phyloP scores from a whole-genome alignment of 495 filamentous ascomycete species.

The Tuber microsphaerosporum region DNA sequence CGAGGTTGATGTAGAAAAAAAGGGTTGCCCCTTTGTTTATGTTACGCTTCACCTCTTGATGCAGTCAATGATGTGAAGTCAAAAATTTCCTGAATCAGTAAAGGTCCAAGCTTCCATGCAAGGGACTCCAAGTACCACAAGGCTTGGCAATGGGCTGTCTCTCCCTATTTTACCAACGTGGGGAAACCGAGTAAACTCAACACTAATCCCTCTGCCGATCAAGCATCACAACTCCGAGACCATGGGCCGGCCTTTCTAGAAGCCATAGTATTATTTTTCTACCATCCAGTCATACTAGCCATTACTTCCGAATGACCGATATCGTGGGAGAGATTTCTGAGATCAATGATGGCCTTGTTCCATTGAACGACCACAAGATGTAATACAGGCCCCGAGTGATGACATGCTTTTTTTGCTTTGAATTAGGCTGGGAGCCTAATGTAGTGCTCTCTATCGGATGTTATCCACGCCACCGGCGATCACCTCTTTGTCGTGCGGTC shows the following conservation, averaged over 20 bases:
- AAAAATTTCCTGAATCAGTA: background rate
- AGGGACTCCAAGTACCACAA: background rate
- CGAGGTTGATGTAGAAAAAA: background rate
- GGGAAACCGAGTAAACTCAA: conserved; percentile 6
- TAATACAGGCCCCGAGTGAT: conserved; percentile 1
- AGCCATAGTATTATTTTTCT: background rate
- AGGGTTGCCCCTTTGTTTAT: background rate
- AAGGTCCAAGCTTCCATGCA: conserved; percentile 1
- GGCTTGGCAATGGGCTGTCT: background rate
- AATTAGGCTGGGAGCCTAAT: background rate
- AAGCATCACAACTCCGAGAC: background rate
- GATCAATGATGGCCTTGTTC: background rate
- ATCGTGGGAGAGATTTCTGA: background rate
- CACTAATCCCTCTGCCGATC: background rate
- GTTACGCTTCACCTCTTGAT: background rate
- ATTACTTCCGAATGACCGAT: background rate
- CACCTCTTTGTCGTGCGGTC: background rate
- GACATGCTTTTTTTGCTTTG: background rate
- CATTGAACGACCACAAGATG: background rate
- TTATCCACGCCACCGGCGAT: background rate
- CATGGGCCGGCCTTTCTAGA: background rate
- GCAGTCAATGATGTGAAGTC: background rate
- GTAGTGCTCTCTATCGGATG: background rate
- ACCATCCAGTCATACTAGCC: background rate
- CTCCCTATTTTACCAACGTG: background rate